A percentile compares a stretch with the other conserved stretches of the same genome.
Conservation (phyloP, 805 yeast genomes). For the Pichia membranifaciens region DNA sequence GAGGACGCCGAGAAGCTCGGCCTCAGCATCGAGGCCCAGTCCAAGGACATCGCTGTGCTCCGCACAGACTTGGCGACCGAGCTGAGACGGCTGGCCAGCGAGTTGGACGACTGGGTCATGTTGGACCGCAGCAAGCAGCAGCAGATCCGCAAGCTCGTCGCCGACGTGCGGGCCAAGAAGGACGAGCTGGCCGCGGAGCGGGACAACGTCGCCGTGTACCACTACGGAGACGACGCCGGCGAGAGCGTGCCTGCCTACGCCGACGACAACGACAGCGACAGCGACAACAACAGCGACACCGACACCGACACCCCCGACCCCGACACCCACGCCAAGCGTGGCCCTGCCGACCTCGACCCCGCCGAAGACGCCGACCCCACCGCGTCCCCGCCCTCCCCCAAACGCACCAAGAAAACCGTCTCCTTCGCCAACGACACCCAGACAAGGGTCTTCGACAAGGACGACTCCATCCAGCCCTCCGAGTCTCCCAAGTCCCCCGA, state of each 20-base stretch:
- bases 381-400: no score
- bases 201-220: constrained; percentile 7
- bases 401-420: constrained; percentile 2
- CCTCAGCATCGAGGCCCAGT: constrained; percentile 17
- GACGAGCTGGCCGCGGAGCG: constrained; percentile 3
- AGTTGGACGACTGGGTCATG: constrained; percentile 29
- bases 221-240: constrained; percentile 12
- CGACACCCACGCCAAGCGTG: neutral
- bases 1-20: constrained; percentile 17
- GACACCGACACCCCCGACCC: constrained; percentile 3
- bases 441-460: constrained; percentile 5
- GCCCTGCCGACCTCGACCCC: no score
- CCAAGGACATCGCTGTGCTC: constrained; percentile 14
- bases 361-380: no score
- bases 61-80: constrained; percentile 23
- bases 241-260: constrained; percentile 17
- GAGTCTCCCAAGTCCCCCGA: neutral
- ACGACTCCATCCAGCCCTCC: neutral
- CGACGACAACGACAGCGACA: constrained; percentile 12
- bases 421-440: constrained; percentile 5
- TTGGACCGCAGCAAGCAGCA: constrained; percentile 13
- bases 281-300: constrained; percentile 1
- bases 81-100: constrained; percentile 24
- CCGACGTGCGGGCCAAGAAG: constrained; percentile 3
- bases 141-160: constrained; percentile 1